Evolutionary conservation across 2,329 filamentous ascomycete species (phyloP), one percentile per base, ranked within the genome.

Genomic region (Alternaria triticina): DNA sequence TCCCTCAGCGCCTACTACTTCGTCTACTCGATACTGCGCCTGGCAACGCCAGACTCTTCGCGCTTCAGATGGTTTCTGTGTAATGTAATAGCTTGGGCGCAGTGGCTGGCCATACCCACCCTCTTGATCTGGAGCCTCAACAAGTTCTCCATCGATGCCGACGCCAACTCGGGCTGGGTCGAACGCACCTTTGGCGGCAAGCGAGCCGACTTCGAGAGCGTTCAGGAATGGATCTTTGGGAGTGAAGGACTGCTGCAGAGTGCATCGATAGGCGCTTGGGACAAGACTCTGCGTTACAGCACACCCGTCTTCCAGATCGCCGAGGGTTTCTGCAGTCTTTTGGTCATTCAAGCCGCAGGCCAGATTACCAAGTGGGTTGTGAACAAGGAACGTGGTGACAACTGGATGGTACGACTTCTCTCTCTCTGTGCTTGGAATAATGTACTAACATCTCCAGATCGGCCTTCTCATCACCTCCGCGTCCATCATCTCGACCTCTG

Each of bases 301-400:
- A 96, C 93, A 5, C 96, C 96, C 0, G 87, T 97, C 55, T 99
- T 98, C 83, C 96, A 99, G 82, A 85, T 99, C 9, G 88, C 92
- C 56, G 96, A 99, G 81, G 96, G 96, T 7, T 99, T 99, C 82
- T 98, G 96, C 84, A 98, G 93, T 76, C 83, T 99, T 72, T 83
- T 98, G 60, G 94, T 98, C 68, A 98, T 99, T 61, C 96, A 99
- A 81, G 93, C 94, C 17, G 91, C 92, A 13, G 96, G 96, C 0
- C 95, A 97, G 79, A 94, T 98, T 69, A 97, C 96, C 20, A 88
- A 93, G 79, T 98, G 94, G 90, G 87, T 98, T 28, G 95, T 98
- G 59, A 98, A 98, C 82, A 86, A 92, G 74, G 94, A 95, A 74
- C 89, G 93, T 74, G 96, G 94, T 74, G 96, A 99, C 82, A 96